Evolutionary conservation across 495 filamentous ascomycete genomes (phyloP).

Genomic region (Penicillium cataractarum): DNA sequence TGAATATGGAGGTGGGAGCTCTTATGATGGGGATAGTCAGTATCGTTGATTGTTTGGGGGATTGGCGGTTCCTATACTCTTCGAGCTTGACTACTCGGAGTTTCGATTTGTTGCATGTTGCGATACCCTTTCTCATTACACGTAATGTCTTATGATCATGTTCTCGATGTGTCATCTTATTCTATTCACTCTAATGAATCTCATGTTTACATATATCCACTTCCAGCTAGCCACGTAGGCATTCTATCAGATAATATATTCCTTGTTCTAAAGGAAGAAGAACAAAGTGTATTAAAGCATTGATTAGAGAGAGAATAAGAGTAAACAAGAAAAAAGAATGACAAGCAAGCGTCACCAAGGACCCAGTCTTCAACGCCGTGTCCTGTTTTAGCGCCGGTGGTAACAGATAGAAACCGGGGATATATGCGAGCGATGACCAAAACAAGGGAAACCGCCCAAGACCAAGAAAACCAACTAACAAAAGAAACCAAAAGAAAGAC

Average conservation of each 20-base stretch:
- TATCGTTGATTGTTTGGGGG: constrained; percentile 4
- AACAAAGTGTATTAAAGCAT: neutral
- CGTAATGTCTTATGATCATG: constrained; percentile 4
- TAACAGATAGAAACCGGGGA: constrained; percentile 17
- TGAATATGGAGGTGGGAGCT: constrained; percentile 38
- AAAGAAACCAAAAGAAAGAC: constrained; percentile 5
- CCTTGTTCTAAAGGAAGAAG: neutral
- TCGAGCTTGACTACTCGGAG: neutral
- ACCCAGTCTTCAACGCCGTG: constrained; percentile 16
- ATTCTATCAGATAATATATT: neutral
- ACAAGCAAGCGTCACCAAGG: constrained; percentile 3
- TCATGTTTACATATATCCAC: neutral
- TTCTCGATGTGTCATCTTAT: constrained; percentile 4
- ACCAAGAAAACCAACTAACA: neutral
- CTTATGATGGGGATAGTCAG: constrained; percentile 24
- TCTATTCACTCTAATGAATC: neutral
- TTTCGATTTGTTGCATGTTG: constrained; percentile 6
- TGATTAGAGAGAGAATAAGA: neutral
- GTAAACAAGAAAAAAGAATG: constrained; percentile 3
- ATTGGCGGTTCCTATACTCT: neutral
- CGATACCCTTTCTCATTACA: constrained; percentile 19
- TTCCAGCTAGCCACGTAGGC: too few species aligned
- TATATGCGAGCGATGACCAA: constrained; percentile 18
- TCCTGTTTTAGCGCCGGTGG: constrained; percentile 21
- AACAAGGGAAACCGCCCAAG: neutral